Evolutionary conservation across 352 stramenopile species (phyloP).

Genomic region (Pythium phragmiticola): DNA sequence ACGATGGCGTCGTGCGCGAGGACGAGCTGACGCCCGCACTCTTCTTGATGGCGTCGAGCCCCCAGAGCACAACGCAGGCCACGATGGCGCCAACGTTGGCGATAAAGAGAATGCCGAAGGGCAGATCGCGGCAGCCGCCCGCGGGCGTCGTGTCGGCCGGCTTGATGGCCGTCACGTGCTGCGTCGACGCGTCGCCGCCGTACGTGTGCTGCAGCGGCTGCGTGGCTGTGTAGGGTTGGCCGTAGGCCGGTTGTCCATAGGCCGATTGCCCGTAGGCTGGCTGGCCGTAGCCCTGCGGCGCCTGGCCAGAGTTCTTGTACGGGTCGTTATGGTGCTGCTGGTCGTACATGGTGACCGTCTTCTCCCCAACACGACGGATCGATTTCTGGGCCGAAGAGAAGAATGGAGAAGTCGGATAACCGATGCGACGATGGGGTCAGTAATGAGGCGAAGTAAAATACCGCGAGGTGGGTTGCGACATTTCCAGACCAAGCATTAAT

Average conservation of each 20-base stretch:
- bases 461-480: background rate
- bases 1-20: slow-evolving; percentile 27
- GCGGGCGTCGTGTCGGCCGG: slow-evolving; percentile 34
- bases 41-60: slow-evolving; percentile 59
- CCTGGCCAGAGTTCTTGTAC: slow-evolving; percentile 27
- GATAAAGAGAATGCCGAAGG: slow-evolving; percentile 79
- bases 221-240: slow-evolving; percentile 27
- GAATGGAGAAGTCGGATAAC: background rate
- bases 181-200: slow-evolving; percentile 31
- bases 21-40: slow-evolving; percentile 21
- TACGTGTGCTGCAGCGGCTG: slow-evolving; percentile 24
- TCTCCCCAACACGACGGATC: background rate
- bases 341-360: slow-evolving; percentile 32
- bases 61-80: slow-evolving; percentile 61
- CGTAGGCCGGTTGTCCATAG: slow-evolving; percentile 11
- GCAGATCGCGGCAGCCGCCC: slow-evolving; percentile 67
- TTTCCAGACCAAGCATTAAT: background rate
- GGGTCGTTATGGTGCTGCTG: slow-evolving; percentile 33
- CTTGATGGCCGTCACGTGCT: slow-evolving; percentile 67
- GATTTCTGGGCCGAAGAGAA: background rate
- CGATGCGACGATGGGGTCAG: background rate
- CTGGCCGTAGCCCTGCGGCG: slow-evolving; percentile 17
- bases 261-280: slow-evolving; percentile 16
- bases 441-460: no score
- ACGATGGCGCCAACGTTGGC: slow-evolving; percentile 77